Evolutionary conservation across 441 rosid species (phyloP), one percentile per base, ranked within the genome.

Genomic region (Manihot esculenta): DNA sequence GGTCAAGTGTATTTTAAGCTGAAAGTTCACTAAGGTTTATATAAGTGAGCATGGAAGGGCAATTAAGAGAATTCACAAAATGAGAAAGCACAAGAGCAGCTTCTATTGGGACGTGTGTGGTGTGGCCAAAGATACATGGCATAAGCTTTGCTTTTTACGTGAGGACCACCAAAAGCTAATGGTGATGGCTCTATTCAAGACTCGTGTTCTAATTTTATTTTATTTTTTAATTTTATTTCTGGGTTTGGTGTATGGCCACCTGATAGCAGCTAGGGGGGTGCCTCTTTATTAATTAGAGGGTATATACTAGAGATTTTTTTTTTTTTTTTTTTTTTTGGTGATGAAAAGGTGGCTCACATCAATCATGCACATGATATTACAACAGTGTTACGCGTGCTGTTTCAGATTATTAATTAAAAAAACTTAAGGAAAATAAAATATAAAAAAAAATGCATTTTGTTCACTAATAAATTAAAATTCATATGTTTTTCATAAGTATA

Each of bases 81-180:
- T n/a, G 35, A 57, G 50, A 49, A 71, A 30, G 5, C 17, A 57
- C 56, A 14, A 18, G 21, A 42, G 64, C 62, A 20, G 0, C 41
- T 50, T 48, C 57, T 66, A 70, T 74, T 14, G 57, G 70, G 75
- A 76, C 79, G 44, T 56, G 82, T 74, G 77, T 79, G 82, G 82
- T 74, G 77, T 79, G 82, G 84, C 66, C 56, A 78, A 62, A 58
- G 61, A 66, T 30, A 30, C 4, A 30, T 20, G 3, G 54, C 30
- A 18, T 65, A 14, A 42, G 48, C 64, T 30, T 35, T 67, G 23
- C 74, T 76, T n/a, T n/a, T n/a, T n/a, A n/a, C n/a, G n/a, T n/a
- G n/a, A n/a, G n/a, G n/a, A n/a, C n/a, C n/a, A n/a, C n/a, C n/a
- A 6, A 72, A 69, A 47, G 62, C 21, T 33, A 13, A 26, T 21